Conservation (phyloP, 441 rosid genomes). For the Erodium texanum region DNA sequence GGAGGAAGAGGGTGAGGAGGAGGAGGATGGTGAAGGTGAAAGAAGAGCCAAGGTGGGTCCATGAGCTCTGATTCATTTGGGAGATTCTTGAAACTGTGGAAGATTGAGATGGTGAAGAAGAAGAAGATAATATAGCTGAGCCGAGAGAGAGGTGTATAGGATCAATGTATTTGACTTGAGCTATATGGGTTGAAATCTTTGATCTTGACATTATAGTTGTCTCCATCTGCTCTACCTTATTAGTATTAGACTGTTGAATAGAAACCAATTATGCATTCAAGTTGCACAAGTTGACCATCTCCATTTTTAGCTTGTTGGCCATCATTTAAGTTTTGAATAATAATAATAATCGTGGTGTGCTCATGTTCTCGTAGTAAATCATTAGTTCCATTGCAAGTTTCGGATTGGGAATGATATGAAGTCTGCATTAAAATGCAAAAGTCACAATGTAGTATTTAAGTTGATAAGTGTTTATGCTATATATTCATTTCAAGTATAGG, state of each 20-base stretch:
- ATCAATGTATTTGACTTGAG: not conserved
- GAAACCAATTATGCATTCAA: not conserved
- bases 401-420: not conserved
- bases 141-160: not conserved
- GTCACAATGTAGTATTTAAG: not conserved
- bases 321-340: not conserved
- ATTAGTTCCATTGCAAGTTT: not conserved
- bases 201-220: not conserved
- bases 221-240: not conserved
- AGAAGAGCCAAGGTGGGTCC: not conserved
- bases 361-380: not conserved
- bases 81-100: not conserved
- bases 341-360: not conserved
- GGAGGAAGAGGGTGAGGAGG: constrained; percentile 16
- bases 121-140: not conserved
- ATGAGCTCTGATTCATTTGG: not conserved
- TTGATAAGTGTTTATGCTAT: not conserved
- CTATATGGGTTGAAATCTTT: not conserved
- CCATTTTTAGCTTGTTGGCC: not conserved
- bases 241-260: not conserved
- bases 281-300: not conserved
- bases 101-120: constrained; percentile 1
- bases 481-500: too few species aligned
- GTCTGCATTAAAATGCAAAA: not conserved
- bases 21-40: constrained; percentile 8